Evolutionary conservation across 2,329 filamentous ascomycete genomes (phyloP).

Genomic region (Fusarium subglutinans): DNA sequence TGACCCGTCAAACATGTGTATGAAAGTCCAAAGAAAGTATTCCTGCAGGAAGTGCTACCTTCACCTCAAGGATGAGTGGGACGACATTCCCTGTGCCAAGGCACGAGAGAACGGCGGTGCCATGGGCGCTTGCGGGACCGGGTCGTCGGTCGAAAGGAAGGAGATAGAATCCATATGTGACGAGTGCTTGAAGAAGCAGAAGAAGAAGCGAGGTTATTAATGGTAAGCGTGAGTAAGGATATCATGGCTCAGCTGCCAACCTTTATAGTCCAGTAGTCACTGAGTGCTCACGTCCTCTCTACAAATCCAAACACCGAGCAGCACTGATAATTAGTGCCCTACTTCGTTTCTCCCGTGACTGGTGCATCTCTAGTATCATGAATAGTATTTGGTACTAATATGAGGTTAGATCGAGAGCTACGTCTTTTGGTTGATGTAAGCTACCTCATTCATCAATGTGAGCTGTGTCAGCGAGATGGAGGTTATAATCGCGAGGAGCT

Average conservation of each 20-base stretch:
- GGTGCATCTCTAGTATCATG: conserved; percentile 34
- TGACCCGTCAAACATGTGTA: not conserved
- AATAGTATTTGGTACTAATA: conserved; percentile 23
- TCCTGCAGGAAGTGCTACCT: not conserved
- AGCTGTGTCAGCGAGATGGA: fast-evolving
- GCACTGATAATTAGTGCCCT: not conserved
- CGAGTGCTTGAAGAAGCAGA: not conserved
- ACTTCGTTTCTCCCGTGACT: conserved; percentile 17
- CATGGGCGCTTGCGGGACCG: not conserved
- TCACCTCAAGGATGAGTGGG: not conserved
- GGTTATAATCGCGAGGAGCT: not conserved
- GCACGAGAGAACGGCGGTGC: not conserved
- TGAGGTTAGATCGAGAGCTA: not conserved
- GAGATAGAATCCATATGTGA: not conserved
- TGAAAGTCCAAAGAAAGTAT: not conserved
- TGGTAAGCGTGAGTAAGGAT: not conserved
- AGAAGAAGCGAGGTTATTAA: not conserved
- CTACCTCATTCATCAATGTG: not conserved
- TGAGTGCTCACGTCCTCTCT: not conserved
- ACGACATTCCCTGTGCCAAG: not conserved
- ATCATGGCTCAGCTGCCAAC: not conserved
- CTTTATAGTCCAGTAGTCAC: not conserved
- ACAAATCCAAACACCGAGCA: too few species aligned
- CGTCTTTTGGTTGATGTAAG: not conserved
- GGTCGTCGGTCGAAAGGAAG: not conserved